Evolutionary conservation across 2,329 filamentous ascomycete species (phyloP).

Genomic region (Myriosclerotinia curreyana): DNA sequence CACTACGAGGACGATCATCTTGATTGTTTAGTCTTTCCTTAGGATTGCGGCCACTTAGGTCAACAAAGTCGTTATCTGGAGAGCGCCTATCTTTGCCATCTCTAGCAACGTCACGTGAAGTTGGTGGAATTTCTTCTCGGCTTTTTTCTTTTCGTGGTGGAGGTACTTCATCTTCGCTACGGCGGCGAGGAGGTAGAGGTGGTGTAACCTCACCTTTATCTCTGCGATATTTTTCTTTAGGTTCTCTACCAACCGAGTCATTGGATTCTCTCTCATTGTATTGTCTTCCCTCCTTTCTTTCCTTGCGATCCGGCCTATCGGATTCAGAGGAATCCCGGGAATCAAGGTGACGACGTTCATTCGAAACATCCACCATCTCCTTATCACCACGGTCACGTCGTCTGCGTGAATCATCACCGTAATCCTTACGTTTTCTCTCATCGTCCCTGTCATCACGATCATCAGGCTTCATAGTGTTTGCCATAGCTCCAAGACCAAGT

Average conservation of each 20-base stretch:
- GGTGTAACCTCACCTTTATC: conserved; percentile 27
- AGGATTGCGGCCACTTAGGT: conserved; percentile 44
- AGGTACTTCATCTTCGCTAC: conserved; percentile 14
- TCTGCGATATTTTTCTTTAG: conserved; percentile 29
- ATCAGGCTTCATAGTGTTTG: conserved; percentile 33
- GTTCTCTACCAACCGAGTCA: conserved; percentile 31
- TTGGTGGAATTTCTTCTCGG: conserved; percentile 8
- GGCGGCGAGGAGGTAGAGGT: conserved; percentile 17
- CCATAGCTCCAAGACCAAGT: conserved; percentile 37
- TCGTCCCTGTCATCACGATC: conserved; percentile 35
- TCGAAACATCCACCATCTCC: conserved; percentile 28
- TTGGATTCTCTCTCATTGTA: conserved; percentile 29
- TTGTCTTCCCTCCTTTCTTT: conserved; percentile 30
- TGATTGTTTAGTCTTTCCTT: conserved; percentile 46
- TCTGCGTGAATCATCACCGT: conserved; percentile 36
- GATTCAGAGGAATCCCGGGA: conserved; percentile 14
- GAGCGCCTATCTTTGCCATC: conserved; percentile 23
- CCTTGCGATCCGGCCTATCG: conserved; percentile 27
- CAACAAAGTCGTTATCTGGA: conserved; percentile 25
- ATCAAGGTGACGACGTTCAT: conserved; percentile 30
- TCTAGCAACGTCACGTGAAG: conserved; percentile 14
- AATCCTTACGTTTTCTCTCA: conserved; percentile 30
- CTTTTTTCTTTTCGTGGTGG: conserved; percentile 9
- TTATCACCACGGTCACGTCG: conserved; percentile 32
- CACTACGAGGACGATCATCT: conserved; percentile 30